Percentiles rank a stretch among this genome's conserved stretches.
Conservation (phyloP, 495 filamentous ascomycete genomes). For the Trichoderma gamsii region DNA sequence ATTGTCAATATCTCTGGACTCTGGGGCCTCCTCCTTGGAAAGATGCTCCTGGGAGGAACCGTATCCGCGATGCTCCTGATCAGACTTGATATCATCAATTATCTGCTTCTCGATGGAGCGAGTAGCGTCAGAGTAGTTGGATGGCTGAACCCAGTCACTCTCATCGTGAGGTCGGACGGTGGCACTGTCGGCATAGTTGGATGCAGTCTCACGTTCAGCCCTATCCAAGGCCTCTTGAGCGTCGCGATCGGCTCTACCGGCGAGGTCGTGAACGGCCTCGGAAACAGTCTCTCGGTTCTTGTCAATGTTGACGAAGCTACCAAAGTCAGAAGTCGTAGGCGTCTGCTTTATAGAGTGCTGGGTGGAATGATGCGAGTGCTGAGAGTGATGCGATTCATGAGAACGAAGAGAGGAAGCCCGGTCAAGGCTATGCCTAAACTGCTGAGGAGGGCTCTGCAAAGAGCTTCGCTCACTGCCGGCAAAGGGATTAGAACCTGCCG, state of each 20-base stretch:
- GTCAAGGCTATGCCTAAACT: conserved; percentile 1
- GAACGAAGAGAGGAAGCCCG: conserved; percentile 13
- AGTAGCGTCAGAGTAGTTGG: conserved; percentile 11
- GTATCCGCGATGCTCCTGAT: not conserved
- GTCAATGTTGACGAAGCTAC: conserved; percentile 18
- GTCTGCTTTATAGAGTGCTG: conserved; percentile 10
- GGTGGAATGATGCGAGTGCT: conserved; percentile 2
- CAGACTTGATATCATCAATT: not conserved
- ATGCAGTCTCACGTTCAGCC: conserved; percentile 40
- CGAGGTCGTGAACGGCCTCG: conserved; percentile 63
- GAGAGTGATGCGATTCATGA: conserved; percentile 8
- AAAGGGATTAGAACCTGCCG: conserved; percentile 10
- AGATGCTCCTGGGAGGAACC: conserved; percentile 46
- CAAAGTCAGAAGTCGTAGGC: conserved; percentile 13
- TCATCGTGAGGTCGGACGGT: conserved; percentile 23
- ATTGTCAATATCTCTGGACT: conserved; percentile 51
- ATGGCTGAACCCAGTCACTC: conserved; percentile 22
- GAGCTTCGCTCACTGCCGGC: conserved; percentile 10
- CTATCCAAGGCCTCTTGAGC: conserved; percentile 59
- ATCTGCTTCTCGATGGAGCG: conserved; percentile 7
- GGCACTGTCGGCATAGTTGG: conserved; percentile 43
- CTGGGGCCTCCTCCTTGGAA: conserved; percentile 44
- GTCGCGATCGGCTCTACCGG: conserved; percentile 60
- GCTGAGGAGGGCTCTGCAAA: conserved; percentile 7
- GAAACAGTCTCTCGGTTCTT: conserved; percentile 60